Percentiles rank a stretch among this genome's conserved stretches.
These are phyloP conservation scores for Aspergillus brunneoviolaceus DNA, from an alignment of 2,329 filamentous ascomycete genomes.

Conservation along the genomic window DNA sequence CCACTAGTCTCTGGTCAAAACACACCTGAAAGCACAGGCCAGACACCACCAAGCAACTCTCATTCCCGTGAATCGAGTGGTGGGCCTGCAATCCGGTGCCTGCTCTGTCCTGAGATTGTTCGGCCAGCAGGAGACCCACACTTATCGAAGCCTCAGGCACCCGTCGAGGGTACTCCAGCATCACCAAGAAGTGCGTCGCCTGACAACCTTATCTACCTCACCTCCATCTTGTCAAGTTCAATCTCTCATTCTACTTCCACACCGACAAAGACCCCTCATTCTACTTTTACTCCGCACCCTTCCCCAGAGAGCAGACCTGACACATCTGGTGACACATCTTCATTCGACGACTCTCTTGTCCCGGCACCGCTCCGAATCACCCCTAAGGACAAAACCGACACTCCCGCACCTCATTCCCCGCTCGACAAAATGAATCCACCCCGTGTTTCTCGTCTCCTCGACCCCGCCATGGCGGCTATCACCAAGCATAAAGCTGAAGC, in stretches of 20 bases:
- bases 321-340: neutral
- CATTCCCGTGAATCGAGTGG: no score
- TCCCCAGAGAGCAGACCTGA: neutral
- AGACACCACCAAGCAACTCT: neutral
- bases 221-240: no score
- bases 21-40: neutral
- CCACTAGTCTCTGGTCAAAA: neutral
- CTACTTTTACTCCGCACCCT: neutral
- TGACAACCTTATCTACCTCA: neutral
- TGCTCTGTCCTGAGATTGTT: neutral
- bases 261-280: neutral
- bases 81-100: no score
- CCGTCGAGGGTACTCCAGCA: neutral
- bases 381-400: neutral
- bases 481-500: constrained; percentile 52
- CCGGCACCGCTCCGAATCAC: neutral
- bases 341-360: neutral
- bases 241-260: no score
- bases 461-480: constrained; percentile 46
- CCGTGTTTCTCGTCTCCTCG: constrained; percentile 37
- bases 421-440: constrained; percentile 18
- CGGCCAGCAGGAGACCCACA: neutral
- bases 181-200: no score
- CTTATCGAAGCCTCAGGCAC: neutral
- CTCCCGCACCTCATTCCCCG: neutral